Conservation (phyloP, 75 land plant species). For the Isoetes taiwanensis region DNA sequence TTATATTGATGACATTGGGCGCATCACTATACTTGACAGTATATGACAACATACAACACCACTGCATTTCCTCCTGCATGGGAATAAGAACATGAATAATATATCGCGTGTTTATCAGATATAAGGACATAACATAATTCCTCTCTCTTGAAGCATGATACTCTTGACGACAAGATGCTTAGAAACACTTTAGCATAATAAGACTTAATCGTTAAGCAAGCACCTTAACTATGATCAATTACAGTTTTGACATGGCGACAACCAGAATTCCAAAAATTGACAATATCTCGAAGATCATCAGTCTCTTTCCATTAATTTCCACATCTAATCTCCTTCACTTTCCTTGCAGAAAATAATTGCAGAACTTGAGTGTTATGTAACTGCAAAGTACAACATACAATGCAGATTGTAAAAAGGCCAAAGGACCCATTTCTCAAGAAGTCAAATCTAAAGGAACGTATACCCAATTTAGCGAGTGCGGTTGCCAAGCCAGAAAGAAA, state of each 20-base stretch:
- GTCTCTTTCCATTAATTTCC: conserved; percentile 73
- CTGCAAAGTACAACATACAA: too few relatives aligned
- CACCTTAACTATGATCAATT: conserved; percentile 92
- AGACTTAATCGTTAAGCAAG: too few relatives aligned
- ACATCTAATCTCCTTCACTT: conserved; percentile 71
- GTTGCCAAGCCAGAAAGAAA: conserved; percentile 36
- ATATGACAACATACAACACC: conserved; percentile 6
- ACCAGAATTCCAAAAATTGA: conserved; percentile 24
- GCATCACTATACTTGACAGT: conserved; percentile 28
- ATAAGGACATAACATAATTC: too few relatives aligned
- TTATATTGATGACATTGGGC: conserved; percentile 44
- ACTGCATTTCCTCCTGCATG: conserved; percentile 10
- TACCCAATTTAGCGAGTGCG: conserved; percentile 38
- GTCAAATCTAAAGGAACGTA: conserved; percentile 72
- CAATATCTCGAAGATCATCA: conserved; percentile 63
- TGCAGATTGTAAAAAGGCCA: too few relatives aligned
- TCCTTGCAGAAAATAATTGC: too few relatives aligned
- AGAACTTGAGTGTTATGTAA: too few relatives aligned
- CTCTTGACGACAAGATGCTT: too few relatives aligned
- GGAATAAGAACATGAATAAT: too few relatives aligned
- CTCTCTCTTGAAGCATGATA: too few relatives aligned
- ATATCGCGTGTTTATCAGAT: too few relatives aligned
- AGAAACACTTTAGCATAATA: too few relatives aligned
- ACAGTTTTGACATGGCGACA: conserved; percentile 28
- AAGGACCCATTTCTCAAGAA: conserved; percentile 96